Base-by-base conservation (phyloP, 2,329 filamentous ascomycete species). In the Celoporthe dispersa region DNA sequence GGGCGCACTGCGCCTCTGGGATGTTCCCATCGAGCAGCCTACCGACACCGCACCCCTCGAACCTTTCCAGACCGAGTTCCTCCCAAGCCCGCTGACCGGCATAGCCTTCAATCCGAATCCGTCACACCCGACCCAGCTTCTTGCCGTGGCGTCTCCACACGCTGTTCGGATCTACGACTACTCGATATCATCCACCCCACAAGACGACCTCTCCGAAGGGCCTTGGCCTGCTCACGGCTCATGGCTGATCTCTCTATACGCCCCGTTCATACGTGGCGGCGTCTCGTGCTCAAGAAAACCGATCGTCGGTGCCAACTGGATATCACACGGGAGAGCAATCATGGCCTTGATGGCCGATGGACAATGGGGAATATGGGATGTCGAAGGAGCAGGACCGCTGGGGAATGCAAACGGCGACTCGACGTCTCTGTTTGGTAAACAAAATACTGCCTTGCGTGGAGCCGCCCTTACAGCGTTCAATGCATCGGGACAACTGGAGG, bases 281-380 rank as follows among this genome's bases (percentile, higher is more conserved):
- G 76, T 83, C 6, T 77, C 83, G 65, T 79, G 73, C 2, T 69
- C 77, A 2, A 83, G 89, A 59, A 91, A 90, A 74, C 85, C 85
- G 0, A 84, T 91, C n/a, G 77, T 91, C 19, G 88, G 88, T 64
- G 87, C 89, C 0, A 83, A 85, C 6, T 91, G 89, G 89, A 85
- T 91, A 63, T 81, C 85, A 2, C 85, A 86, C 70, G 89, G 89
- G 12, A 84, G 86, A 62, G 88, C 89, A 6, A 80, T 91, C 37
- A 79, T 91, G 55, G 82, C 83, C 0, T 80, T 91, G 2, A 80
- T 91, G 3, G 85, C 86, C 0, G 89, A 91, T 73, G 89, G 89
- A 8, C 88, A 89, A 76, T 91, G 89, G 89, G 89, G 88, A 19
- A 86, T 91, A 44, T 91, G 89, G 89, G 89, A 91, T 74, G 83